Evolutionary conservation across 202 grass and related monocot genomes (phyloP).

Genomic region (Digitaria exilis): DNA sequence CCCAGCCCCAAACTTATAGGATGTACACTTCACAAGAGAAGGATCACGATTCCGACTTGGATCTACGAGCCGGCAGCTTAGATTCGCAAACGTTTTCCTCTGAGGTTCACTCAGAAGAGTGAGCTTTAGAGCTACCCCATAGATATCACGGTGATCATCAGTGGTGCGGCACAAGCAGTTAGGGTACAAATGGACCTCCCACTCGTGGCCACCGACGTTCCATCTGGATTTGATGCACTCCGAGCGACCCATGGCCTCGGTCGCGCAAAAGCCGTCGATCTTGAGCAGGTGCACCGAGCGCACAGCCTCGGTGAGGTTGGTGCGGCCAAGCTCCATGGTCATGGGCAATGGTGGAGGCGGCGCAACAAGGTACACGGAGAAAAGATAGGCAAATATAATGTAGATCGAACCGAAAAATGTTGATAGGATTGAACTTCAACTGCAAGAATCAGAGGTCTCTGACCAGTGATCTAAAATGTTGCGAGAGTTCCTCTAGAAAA

Average conservation of each 20-base stretch:
- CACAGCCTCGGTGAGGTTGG: neutral
- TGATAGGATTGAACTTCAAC: too few relatives aligned
- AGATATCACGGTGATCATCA: rapidly evolving
- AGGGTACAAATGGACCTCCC: neutral
- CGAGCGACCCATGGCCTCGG: rapidly evolving
- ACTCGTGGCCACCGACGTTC: neutral
- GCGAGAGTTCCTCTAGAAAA: neutral
- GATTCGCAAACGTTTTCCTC: neutral
- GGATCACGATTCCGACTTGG: neutral
- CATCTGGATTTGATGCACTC: neutral
- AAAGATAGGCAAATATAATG: too few relatives aligned
- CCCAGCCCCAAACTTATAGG: neutral
- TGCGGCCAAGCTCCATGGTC: neutral
- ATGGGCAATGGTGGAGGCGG: neutral
- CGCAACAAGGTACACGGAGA: too few relatives aligned
- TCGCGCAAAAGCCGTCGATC: neutral
- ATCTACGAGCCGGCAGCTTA: neutral
- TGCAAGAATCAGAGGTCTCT: too few relatives aligned
- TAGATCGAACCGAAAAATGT: too few relatives aligned
- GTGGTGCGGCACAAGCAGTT: too few relatives aligned
- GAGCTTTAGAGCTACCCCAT: neutral
- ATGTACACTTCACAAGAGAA: neutral
- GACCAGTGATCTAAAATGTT: neutral
- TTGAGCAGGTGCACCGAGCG: neutral
- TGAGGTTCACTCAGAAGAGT: neutral